Evolutionary conservation across 352 stramenopile genomes (phyloP), one percentile per base, ranked within the genome.

Genomic region (Pythium biforme): DNA sequence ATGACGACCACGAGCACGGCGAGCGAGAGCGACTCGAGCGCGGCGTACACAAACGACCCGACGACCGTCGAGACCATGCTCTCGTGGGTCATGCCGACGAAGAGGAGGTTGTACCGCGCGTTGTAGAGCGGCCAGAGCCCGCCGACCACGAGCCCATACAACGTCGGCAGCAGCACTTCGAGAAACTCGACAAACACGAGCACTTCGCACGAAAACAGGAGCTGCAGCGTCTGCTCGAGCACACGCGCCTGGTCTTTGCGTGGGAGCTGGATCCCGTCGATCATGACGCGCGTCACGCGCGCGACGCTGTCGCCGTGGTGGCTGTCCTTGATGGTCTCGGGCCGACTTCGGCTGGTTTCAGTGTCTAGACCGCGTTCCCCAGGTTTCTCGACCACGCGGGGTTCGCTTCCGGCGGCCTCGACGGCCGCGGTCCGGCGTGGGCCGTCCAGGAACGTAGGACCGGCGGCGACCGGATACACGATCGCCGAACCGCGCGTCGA

Each of bases 11-110:
- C 59, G 20, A 73, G 17, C 26, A 31, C 1, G 34, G 71, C 1
- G 31, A 85, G 59, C 1, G 71, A 74, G 2, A 55, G 39, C 15
- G 75, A 14, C 50, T 80, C 68, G 14, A 85, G 66, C n/a, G 69
- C 10, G 4, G 66, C 70, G 53, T 79, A 81, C 8, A 20, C 5
- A 19, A 62, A 5, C 20, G 55, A 61, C n/a, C 52, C 23, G 1
- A 2, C 25, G 17, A 68, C 33, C 1, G 53, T 23, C 9, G 52
- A 8, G 23, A 47, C 4, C 31, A 62, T 58, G 15, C 17, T 26
- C 23, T 34, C 46, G 33, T 39, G 22, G 23, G 7, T 14, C 19
- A 65, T 34, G 14, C 26, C 19, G 2, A 51, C 43, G 7, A 40
- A 6, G 17, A 59, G 17, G 22, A 52, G 19, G n/a, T 60, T 66